Conservation (phyloP, 176 grass and related monocot species). For the Aegilops umbellulata region DNA sequence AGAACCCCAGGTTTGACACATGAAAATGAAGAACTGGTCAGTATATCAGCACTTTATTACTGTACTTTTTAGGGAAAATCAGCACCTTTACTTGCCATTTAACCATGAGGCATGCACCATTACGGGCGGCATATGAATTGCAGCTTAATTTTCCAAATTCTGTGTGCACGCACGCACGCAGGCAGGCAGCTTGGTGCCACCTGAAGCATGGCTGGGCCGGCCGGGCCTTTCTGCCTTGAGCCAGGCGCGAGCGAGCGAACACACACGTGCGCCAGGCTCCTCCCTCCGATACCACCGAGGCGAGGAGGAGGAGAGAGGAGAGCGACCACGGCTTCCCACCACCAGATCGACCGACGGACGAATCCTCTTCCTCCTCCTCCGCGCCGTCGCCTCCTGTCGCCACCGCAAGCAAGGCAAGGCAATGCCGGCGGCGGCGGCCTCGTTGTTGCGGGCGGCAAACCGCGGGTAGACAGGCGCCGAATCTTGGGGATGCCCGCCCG, state of each 20-base stretch:
- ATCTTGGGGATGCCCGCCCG: conserved; percentile 43
- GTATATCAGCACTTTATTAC: background rate
- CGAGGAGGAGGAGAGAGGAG: background rate
- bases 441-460: background rate
- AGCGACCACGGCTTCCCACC: background rate
- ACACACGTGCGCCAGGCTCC: background rate
- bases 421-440: conserved; percentile 16
- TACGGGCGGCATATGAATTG: no score
- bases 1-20: background rate
- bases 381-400: background rate
- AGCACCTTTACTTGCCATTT: background rate
- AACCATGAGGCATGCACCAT: background rate
- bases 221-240: conserved; percentile 21
- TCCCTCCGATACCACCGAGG: conserved; percentile 37
- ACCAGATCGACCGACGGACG: background rate
- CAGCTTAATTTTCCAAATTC: background rate
- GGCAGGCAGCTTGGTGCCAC: background rate
- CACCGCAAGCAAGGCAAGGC: background rate
- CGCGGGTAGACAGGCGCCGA: background rate
- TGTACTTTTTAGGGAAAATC: no score
- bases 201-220: background rate
- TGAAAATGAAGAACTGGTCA: background rate
- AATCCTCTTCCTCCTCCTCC: background rate
- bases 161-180: background rate
- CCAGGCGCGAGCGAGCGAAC: background rate